Percentiles rank a stretch among this genome's conserved stretches.
phyloP scores from a whole-genome alignment of 306 rosid genomes.

The Myrica gale region DNA sequence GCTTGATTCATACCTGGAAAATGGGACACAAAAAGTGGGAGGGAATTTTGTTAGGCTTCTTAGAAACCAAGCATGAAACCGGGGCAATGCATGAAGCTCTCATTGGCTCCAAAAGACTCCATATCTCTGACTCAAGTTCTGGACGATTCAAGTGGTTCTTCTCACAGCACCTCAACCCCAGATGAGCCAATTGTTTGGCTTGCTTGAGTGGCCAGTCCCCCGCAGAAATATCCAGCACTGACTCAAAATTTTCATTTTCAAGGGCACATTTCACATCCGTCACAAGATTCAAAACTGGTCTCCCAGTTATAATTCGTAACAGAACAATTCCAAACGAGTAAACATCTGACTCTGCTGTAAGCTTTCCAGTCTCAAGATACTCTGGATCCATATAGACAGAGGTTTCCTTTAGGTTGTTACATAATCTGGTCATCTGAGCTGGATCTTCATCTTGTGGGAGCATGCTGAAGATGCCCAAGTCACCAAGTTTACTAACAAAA shows the following conservation, averaged over 20 bases:
- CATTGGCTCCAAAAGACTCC: constrained; percentile 70
- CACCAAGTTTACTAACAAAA: constrained; percentile 66
- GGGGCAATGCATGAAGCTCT: constrained; percentile 48
- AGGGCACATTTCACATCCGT: constrained; percentile 71
- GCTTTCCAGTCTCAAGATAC: constrained; percentile 55
- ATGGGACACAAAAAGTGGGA: constrained; percentile 95
- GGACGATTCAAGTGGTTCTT: constrained; percentile 47
- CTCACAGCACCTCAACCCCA: constrained; percentile 79
- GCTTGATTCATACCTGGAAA: constrained; percentile 39
- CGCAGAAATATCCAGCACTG: constrained; percentile 74
- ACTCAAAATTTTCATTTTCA: constrained; percentile 48
- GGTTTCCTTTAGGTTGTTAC: constrained; percentile 31
- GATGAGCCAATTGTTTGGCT: constrained; percentile 56
- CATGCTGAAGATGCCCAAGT: constrained; percentile 59
- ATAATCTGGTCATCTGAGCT: constrained; percentile 25
- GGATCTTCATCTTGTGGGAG: constrained; percentile 48
- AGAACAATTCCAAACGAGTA: constrained; percentile 77
- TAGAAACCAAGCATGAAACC: constrained; percentile 40
- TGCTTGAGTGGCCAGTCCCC: constrained; percentile 88
- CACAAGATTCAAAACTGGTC: constrained; percentile 53
- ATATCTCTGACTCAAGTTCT: constrained; percentile 62
- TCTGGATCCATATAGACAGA: constrained; percentile 69
- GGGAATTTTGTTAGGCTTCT: constrained; percentile 67
- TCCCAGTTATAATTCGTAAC: constrained; percentile 64
- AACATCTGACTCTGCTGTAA: constrained; percentile 71